Evolutionary conservation across 192 early-diverging fungal genomes (phyloP).

Genomic region (Mortierella alpina): DNA sequence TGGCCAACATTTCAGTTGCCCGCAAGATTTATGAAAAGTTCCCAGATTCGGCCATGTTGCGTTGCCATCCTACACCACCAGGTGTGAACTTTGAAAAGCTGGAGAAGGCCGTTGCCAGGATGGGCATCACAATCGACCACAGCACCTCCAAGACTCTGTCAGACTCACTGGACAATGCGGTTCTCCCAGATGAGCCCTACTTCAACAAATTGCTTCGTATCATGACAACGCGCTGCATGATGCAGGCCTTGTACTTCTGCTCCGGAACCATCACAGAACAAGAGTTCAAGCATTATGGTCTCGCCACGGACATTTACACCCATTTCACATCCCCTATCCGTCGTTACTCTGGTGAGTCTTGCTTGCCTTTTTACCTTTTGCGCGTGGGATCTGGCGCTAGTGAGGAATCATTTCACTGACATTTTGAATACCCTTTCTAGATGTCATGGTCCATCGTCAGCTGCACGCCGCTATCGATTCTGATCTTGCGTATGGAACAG

Average conservation of each 20-base stretch:
- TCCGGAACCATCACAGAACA: constrained; percentile 77
- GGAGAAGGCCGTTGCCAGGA: constrained; percentile 66
- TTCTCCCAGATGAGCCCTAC: constrained; percentile 86
- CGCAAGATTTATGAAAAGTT: constrained; percentile 83
- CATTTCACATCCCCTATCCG: constrained; percentile 99
- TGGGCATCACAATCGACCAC: constrained; percentile 72
- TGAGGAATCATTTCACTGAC: neutral
- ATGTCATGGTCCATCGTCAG: constrained; percentile 93
- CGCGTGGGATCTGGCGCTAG: neutral
- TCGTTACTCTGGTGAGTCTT: constrained; percentile 82
- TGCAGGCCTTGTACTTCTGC: constrained; percentile 98
- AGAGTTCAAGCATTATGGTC: constrained; percentile 90
- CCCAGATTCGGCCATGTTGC: constrained; percentile 82
- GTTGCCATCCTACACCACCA: constrained; percentile 73
- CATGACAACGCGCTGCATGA: constrained; percentile 93
- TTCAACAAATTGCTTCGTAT: constrained; percentile 98
- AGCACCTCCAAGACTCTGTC: constrained; percentile 84
- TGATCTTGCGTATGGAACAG: constrained; percentile 65
- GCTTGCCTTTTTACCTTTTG: neutral
- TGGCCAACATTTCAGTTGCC: constrained; percentile 97
- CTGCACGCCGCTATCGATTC: constrained; percentile 69
- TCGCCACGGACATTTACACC: constrained; percentile 93
- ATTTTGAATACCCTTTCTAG: constrained; percentile 43
- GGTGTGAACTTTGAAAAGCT: constrained; percentile 63
- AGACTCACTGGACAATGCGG: constrained; percentile 89